Evolutionary conservation across 768 basidiomycete species (phyloP).

Genomic region (Phanerochaete carnosa): DNA sequence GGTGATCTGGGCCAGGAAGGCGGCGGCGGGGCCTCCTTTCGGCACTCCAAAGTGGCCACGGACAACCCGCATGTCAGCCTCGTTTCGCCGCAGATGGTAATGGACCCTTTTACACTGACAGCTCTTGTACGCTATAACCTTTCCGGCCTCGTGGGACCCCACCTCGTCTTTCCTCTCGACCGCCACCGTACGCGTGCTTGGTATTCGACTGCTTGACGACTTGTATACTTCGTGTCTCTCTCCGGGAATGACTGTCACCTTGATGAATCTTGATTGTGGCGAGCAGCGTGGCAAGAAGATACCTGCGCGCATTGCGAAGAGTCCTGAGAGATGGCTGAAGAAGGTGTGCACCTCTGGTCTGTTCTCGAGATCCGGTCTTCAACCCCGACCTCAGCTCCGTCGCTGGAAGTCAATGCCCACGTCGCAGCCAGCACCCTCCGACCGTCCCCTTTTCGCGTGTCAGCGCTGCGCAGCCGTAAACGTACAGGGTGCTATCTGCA

Average conservation of each 20-base stretch:
- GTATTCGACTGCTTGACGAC: background rate
- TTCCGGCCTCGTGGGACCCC: slow-evolving; percentile 1
- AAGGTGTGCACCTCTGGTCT: background rate
- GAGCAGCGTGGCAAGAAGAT: background rate
- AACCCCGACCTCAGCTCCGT: slow-evolving; percentile 14
- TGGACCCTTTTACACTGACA: background rate
- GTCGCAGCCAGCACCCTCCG: slow-evolving; percentile 18
- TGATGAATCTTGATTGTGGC: background rate
- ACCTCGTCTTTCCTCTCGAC: background rate
- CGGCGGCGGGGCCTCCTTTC: background rate
- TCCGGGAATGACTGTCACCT: background rate
- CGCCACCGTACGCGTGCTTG: background rate
- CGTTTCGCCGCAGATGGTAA: background rate
- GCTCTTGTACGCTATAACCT: background rate
- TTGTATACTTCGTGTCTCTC: background rate
- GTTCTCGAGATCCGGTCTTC: background rate
- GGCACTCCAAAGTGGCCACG: background rate
- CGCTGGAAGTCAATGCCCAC: slow-evolving; percentile 24
- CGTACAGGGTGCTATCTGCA: slow-evolving; percentile 17
- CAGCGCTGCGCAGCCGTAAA: slow-evolving; percentile 19
- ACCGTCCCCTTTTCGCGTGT: slow-evolving; percentile 22
- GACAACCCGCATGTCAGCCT: slow-evolving; percentile 6
- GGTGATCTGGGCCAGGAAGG: background rate
- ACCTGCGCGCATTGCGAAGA: slow-evolving; percentile 1
- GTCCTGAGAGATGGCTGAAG: slow-evolving; percentile 3